Base-by-base conservation (phyloP, 768 basidiomycete genomes). In the Lactifluus piperatus region DNA sequence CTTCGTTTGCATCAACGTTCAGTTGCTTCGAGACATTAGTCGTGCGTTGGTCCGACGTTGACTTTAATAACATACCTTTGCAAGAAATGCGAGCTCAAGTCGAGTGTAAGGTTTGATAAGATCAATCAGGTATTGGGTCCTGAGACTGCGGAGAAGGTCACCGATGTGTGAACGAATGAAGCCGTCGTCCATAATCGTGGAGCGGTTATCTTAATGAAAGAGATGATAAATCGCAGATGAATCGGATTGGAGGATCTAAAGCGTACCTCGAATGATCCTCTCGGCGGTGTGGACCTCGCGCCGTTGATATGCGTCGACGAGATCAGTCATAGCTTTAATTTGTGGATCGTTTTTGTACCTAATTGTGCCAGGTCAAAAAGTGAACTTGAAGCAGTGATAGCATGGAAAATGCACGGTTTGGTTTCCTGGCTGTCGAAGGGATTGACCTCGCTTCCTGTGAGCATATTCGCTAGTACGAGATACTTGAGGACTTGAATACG, bases 391-490 rank as follows among this genome's bases (percentile, higher is more conserved):
- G 24, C 20, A 37, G 39, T 2, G 16, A 20, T 49, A 26, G 30
- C n/a, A n/a, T n/a, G 29, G 24, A 10, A 37, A n/a, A 74, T 81
- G 69, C 69, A 97, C 83, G 97, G 97, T 70, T 99, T 99, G 11
- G 97, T 98, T 77, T 99, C 97, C 72, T 99, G 97, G 69, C 91
- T 94, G 74, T 98, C 97, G 68, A 99, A 99, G 0, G 97, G 97
- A 71, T 99, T 97, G 73, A 99, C 97, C 69, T 97, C 93, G 68
- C 91, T 94, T 36, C 94, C 97, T 51, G 91, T 97, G 58, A 99
- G 76, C 95, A 99, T 97, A 73, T 98, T 94, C 4, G 94, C 92
- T 43, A 99, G 79, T 2, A 99, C 97, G 18, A 99, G 81, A 71
- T 99, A 99, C 74, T 99, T 99, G 61, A 99, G 80, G 2, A 98